A percentile compares a stretch with the other conserved stretches of the same genome.
phyloP scores from a whole-genome alignment of 805 yeast genomes.

The Ogataea trehalophila region DNA sequence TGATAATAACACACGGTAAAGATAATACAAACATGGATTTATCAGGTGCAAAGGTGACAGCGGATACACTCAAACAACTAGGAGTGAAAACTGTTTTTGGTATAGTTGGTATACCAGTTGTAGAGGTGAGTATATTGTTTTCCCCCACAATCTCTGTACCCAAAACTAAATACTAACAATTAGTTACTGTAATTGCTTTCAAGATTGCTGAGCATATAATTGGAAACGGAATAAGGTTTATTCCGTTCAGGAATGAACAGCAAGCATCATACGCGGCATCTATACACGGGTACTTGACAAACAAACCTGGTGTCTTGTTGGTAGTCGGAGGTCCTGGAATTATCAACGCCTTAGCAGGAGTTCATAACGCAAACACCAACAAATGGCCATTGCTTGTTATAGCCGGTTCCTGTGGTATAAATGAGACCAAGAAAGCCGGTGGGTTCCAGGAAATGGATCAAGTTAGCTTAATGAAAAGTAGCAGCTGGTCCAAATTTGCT shows the following conservation, averaged over 20 bases:
- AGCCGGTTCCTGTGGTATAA: conserved; percentile 55
- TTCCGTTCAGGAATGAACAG: conserved; percentile 66
- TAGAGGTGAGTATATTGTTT: conserved; percentile 38
- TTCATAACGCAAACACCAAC: conserved; percentile 57
- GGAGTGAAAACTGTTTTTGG: conserved; percentile 62
- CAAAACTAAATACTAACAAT: background rate
- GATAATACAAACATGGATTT: background rate
- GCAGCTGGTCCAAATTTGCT: conserved; percentile 44
- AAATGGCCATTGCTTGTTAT: conserved; percentile 62
- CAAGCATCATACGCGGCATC: conserved; percentile 76
- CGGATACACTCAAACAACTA: conserved; percentile 39
- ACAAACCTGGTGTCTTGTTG: conserved; percentile 58
- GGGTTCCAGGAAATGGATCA: conserved; percentile 74
- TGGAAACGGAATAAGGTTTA: conserved; percentile 47
- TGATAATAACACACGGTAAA: too few relatives aligned
- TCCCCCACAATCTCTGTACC: background rate
- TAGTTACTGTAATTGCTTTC: background rate
- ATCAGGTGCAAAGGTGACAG: conserved; percentile 44
- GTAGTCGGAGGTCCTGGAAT: conserved; percentile 79
- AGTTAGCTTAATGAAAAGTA: conserved; percentile 36
- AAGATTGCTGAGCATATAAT: conserved; percentile 56
- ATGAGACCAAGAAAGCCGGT: conserved; percentile 44
- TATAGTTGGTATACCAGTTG: conserved; percentile 71
- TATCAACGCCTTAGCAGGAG: conserved; percentile 62
- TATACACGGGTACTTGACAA: conserved; percentile 60